Conservation (phyloP, 768 basidiomycete genomes). For the Sistotremastrum suecicum region DNA sequence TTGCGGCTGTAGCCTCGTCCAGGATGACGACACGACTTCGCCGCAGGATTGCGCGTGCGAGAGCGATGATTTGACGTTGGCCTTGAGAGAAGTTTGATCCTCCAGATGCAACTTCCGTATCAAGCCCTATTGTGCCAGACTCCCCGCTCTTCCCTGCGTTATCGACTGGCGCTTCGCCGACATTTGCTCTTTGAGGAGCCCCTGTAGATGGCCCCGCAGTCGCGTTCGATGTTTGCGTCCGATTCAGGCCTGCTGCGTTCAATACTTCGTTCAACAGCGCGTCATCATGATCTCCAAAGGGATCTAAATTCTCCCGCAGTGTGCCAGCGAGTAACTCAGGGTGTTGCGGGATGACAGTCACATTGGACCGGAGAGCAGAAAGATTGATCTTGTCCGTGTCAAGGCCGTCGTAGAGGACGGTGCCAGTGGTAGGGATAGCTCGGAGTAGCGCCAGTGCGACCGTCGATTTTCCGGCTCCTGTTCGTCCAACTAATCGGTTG, state of each 20-base stretch:
- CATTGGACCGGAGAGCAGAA: slow-evolving; percentile 37
- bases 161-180: too few relatives aligned
- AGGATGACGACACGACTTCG: slow-evolving; percentile 15
- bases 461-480: neutral
- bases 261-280: slow-evolving; percentile 15
- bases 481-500: neutral
- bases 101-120: slow-evolving; percentile 8
- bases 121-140: slow-evolving; percentile 7
- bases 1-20: slow-evolving; percentile 24
- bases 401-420: slow-evolving; percentile 21
- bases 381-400: slow-evolving; percentile 26
- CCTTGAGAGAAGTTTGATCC: slow-evolving; percentile 16
- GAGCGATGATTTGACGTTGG: slow-evolving; percentile 27
- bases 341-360: slow-evolving; percentile 44
- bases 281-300: slow-evolving; percentile 26
- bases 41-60: slow-evolving; percentile 19
- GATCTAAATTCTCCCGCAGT: slow-evolving; percentile 22
- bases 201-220: too few relatives aligned
- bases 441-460: slow-evolving; percentile 23
- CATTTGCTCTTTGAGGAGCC: too few relatives aligned
- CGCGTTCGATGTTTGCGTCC: too few relatives aligned
- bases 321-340: slow-evolving; percentile 20
- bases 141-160: too few relatives aligned
- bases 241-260: slow-evolving; percentile 13
- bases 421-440: slow-evolving; percentile 23